Evolutionary conservation across 352 stramenopile genomes (phyloP), one percentile per base, ranked within the genome.

Genomic region (Pythium vanterpoolii): DNA sequence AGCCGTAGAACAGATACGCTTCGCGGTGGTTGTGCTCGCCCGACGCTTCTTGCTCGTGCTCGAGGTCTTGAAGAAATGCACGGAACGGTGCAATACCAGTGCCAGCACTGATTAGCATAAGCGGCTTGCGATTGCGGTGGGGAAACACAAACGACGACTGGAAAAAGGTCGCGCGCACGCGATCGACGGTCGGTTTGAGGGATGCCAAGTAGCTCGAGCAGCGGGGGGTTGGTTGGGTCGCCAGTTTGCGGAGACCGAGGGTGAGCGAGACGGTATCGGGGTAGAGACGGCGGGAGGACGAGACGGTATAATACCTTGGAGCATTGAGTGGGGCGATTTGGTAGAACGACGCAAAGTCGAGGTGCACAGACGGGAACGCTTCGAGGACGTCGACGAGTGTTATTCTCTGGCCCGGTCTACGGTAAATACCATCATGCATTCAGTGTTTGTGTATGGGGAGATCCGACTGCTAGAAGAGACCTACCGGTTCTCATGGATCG

Each of bases 31-130:
- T 66, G 3, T 34, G 19, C 36, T 50, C 58, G 24, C 24, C 24
- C 1, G 63, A 66, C 3, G 33, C 44, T 27, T 69, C 62, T 14
- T 69, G 55, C 65, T 91, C 79, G 55, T 89, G 77, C 65, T 86
- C 66, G 21, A 87, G 70, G 28, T 91, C 79, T 54, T 95, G 83
- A 6, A 92, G 30, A 38, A 95, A 89, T 8, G 83, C 86, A 23
- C 86, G 76, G 62, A 95, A 95, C 19, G 86, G 86, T 23, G 86
- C 86, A 42, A 95, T 89, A 47, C 86, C 86, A 13, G 86, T 93
- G 23, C 86, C 86, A 2, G 82, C 76, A 42, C 81, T 90, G 24
- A 95, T 77, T 34, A 91, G 74, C 71, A 95, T 77, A 49, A 91
- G 73, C 40, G 83, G 83, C 7, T 67, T 75, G 3, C 74, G 68